Evolutionary conservation across 805 yeast species (phyloP), one percentile per base, ranked within the genome.

Genomic region (Candida insectorum): DNA sequence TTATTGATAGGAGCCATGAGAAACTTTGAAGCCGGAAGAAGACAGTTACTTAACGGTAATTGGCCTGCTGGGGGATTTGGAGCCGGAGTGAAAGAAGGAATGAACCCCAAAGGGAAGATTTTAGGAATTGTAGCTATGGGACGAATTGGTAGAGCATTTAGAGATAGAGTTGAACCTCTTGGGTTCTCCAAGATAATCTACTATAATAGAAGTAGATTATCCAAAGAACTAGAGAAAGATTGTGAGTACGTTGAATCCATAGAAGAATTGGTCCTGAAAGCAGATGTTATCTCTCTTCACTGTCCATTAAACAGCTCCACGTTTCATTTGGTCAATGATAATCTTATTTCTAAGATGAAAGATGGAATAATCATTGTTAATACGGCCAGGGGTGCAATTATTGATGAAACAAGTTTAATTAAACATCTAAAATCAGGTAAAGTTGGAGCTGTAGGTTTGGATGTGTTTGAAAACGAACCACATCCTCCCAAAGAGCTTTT

Each of bases 121-220:
- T 79, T 86, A 16, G 95, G 95, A 32, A 77, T 86, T 35, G 62
- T 82, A 32, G 95, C 95, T 11, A 70, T 86, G 74, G 95, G 95
- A 20, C 93, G 94, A 24, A 85, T 86, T 58, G 95, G 95, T 27
- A 75, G 87, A 36, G 83, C 85, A 18, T 77, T 86, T 32, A 70
- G 85, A 33, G 75, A 77, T 44, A 71, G 89, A 44, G 65, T 83
- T 39, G 60, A 62, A 43, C 88, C 89, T 7, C 85, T 86, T 58
- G 94, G 91, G 2, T 84, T 85, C 56, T 59, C 55, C 16, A 78
- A 75, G 48, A 73, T 81, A 41, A 56, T 81, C 24, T 86, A 86
- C 60, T 73, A 85, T 59, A 86, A 85, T 63, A 73, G 95, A 45
- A 58, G 56, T 29, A 62, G 68, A 52, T 62, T 86, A 41, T 37